Evolutionary conservation across 148 eudicot species (phyloP).

Genomic region (Rhododendron kiyosumense): DNA sequence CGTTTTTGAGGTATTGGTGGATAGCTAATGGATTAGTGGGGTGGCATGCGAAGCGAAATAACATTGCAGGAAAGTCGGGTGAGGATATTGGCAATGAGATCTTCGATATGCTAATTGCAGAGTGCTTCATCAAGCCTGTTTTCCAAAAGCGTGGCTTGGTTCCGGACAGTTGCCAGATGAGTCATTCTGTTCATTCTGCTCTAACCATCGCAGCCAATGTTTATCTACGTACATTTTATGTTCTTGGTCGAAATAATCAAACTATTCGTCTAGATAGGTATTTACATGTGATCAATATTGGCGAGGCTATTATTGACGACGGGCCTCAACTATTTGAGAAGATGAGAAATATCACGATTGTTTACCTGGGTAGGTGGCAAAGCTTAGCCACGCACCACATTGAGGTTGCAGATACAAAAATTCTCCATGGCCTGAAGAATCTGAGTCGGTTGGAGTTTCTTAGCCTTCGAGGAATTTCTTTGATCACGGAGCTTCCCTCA

Average conservation of each 20-base stretch:
- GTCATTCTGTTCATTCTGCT: neutral
- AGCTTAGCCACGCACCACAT: slow-evolving; percentile 23
- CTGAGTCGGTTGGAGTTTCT: slow-evolving; percentile 25
- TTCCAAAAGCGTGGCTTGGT: slow-evolving; percentile 4
- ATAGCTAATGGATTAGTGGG: neutral
- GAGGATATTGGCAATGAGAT: slow-evolving; percentile 16
- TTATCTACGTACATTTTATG: slow-evolving; percentile 1
- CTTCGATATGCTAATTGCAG: slow-evolving; percentile 15
- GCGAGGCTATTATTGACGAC: slow-evolving; percentile 23
- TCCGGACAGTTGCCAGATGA: neutral
- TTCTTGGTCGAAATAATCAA: neutral
- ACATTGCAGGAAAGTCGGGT: neutral
- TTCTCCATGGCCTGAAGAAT: slow-evolving; percentile 19
- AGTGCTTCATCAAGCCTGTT: slow-evolving; percentile 23
- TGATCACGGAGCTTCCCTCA: slow-evolving; percentile 28
- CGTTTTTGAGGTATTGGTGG: neutral
- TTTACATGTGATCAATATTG: slow-evolving; percentile 24
- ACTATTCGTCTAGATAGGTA: neutral
- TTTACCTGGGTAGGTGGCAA: slow-evolving; percentile 55
- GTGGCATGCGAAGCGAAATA: neutral
- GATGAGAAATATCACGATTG: slow-evolving; percentile 32
- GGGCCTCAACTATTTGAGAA: slow-evolving; percentile 21
- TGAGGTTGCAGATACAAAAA: slow-evolving; percentile 28
- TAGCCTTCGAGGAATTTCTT: slow-evolving; percentile 47
- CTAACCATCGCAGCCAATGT: neutral